Evolutionary conservation across 192 early-diverging fungal species (phyloP).

Genomic region (Linnemannia schmuckeri): DNA sequence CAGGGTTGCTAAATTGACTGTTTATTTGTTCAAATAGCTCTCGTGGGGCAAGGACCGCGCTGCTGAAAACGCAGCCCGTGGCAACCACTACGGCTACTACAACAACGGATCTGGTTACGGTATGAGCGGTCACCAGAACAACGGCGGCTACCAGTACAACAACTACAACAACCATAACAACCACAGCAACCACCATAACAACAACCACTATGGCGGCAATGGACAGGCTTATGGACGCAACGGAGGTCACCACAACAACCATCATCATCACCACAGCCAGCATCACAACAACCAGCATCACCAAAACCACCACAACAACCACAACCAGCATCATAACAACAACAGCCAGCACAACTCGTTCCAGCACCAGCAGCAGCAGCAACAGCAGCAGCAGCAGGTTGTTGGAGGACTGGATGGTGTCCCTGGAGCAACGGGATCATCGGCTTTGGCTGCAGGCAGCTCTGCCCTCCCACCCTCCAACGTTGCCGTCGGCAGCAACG

Average conservation of each 20-base stretch:
- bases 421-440: slow-evolving; percentile 43
- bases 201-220: slow-evolving; percentile 45
- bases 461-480: slow-evolving; percentile 37
- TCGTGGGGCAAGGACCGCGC: slow-evolving; percentile 92
- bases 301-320: slow-evolving; percentile 29
- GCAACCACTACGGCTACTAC: slow-evolving; percentile 54
- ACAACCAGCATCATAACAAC: slow-evolving; percentile 35
- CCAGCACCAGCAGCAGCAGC: slow-evolving; percentile 11
- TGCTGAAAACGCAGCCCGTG: slow-evolving; percentile 60
- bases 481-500: slow-evolving; percentile 31
- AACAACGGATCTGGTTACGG: slow-evolving; percentile 51
- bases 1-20: not conserved
- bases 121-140: slow-evolving; percentile 51
- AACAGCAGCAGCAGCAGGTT: slow-evolving; percentile 34
- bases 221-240: slow-evolving; percentile 45
- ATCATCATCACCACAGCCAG: slow-evolving; percentile 59
- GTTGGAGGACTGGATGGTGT: slow-evolving; percentile 30
- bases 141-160: slow-evolving; percentile 47
- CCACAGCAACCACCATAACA: slow-evolving; percentile 31
- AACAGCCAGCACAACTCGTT: slow-evolving; percentile 26
- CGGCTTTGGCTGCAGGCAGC: slow-evolving; percentile 51
- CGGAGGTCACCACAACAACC: slow-evolving; percentile 47
- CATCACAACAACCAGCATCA: slow-evolving; percentile 37
- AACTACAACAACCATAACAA: slow-evolving; percentile 47
- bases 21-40: slow-evolving; percentile 16